phyloP scores from a whole-genome alignment of 352 stramenopile genomes.

The Phytophthora pini region DNA sequence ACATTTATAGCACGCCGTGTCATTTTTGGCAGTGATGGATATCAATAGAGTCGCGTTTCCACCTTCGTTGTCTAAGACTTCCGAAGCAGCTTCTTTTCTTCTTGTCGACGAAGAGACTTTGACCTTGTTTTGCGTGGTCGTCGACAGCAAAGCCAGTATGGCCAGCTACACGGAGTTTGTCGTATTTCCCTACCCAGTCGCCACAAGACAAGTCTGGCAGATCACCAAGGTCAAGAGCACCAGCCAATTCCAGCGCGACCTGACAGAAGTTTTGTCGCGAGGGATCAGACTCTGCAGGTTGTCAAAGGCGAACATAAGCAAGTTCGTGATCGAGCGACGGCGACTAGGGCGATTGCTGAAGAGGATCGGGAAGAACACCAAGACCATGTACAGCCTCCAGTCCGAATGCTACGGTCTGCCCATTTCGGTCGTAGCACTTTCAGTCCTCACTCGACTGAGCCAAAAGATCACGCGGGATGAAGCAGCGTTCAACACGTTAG shows the following conservation, averaged over 20 bases:
- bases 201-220: not conserved
- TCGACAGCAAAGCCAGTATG: not conserved
- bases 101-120: not conserved
- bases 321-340: conserved; percentile 1
- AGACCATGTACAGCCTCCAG: not conserved
- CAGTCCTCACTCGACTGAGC: conserved; percentile 4
- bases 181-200: not conserved
- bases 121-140: not conserved
- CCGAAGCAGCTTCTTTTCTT: no score
- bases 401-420: conserved; percentile 2
- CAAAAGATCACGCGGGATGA: conserved; percentile 14
- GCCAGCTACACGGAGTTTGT: not conserved
- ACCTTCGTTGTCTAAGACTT: no score
- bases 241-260: not conserved
- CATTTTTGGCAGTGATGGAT: no score
- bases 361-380: conserved; percentile 7
- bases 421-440: not conserved
- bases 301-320: not conserved
- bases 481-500: conserved; percentile 2
- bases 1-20: no score
- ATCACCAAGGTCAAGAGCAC: not conserved
- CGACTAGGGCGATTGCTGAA: conserved; percentile 4
- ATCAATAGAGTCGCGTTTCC: no score
- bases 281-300: not conserved
- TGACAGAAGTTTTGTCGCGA: not conserved